Percentiles rank a stretch among this genome's conserved stretches.
phyloP scores from a whole-genome alignment of 2,329 filamentous ascomycete species.

The Phoma sp. region DNA sequence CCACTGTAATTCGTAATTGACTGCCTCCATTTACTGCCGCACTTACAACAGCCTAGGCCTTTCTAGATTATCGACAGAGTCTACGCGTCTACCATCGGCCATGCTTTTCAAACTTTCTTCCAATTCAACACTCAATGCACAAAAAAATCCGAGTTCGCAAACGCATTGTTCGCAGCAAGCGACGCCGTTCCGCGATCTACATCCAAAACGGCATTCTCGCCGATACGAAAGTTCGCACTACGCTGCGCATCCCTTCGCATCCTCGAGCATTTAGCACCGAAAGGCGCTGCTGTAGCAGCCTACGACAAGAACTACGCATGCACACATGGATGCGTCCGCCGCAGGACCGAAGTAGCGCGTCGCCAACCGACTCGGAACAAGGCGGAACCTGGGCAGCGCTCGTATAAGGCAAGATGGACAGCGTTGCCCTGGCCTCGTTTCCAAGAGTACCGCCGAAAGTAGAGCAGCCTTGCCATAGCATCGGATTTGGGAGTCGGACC shows the following conservation, averaged over 20 bases:
- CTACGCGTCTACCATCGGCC: constrained; percentile 6
- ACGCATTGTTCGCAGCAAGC: background rate
- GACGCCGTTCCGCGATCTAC: constrained; percentile 1
- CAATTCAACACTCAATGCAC: background rate
- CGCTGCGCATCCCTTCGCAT: too few species aligned
- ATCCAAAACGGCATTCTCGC: constrained; percentile 1
- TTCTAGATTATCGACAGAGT: background rate
- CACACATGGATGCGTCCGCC: constrained; percentile 7
- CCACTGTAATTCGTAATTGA: background rate
- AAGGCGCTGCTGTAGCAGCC: too few species aligned
- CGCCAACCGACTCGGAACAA: background rate
- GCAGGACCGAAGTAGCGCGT: constrained; percentile 6
- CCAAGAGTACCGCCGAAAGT: constrained; percentile 1
- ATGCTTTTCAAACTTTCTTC: background rate
- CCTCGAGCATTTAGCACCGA: background rate
- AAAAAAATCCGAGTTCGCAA: too few species aligned
- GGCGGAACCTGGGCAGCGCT: background rate
- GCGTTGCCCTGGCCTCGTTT: background rate
- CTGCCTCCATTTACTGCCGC: background rate
- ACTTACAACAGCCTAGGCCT: background rate
- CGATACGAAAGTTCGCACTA: constrained; percentile 4
- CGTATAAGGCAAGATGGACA: background rate
- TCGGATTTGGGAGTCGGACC: constrained; percentile 1
- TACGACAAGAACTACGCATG: constrained; percentile 1
- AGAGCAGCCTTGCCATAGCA: constrained; percentile 2